Percentiles rank a stretch among this genome's conserved stretches.
Conservation (phyloP, 805 yeast species). For the Lipomyces yamanashiensis region DNA sequence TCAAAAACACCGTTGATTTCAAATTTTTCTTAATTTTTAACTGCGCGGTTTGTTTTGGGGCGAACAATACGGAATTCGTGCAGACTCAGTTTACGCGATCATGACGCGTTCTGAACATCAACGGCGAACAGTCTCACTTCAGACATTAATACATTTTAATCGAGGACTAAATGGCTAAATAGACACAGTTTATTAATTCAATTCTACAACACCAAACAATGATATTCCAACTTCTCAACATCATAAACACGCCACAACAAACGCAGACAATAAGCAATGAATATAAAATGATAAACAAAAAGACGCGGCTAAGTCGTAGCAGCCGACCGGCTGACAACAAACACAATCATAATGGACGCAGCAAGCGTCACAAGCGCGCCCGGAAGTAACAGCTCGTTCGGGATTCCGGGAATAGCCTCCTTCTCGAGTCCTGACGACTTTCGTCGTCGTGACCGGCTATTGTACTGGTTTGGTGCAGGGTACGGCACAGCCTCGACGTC, state of each 20-base stretch:
- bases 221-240: background rate
- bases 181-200: too few species aligned
- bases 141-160: too few species aligned
- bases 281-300: too few species aligned
- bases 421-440: background rate
- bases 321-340: conserved; percentile 52
- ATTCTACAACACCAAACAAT: background rate
- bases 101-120: too few species aligned
- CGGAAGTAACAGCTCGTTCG: conserved; percentile 66
- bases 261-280: background rate
- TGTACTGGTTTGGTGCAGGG: background rate
- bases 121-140: background rate
- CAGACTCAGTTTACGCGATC: too few species aligned
- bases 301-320: background rate
- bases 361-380: conserved; percentile 66
- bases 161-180: too few species aligned
- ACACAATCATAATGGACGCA: conserved; percentile 60
- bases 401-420: conserved; percentile 57
- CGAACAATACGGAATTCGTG: too few species aligned
- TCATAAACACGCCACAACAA: background rate
- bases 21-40: too few species aligned
- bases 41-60: too few species aligned
- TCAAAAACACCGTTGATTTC: too few species aligned
- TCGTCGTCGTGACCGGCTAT: background rate
- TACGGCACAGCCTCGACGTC: background rate